Conservation (phyloP, 768 basidiomycete species). For the Baorangia bicolor region DNA sequence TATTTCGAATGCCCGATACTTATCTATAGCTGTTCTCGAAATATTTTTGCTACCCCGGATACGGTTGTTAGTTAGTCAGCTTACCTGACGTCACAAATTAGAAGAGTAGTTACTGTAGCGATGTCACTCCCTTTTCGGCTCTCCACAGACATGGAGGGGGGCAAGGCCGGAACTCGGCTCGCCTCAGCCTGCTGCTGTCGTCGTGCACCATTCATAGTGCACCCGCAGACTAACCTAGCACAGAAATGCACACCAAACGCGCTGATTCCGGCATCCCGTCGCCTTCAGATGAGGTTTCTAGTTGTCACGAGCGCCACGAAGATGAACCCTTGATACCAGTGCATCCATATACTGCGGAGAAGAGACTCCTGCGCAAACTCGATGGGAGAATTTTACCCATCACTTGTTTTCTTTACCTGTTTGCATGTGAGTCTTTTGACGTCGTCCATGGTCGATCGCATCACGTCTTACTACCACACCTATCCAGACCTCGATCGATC, state of each 20-base stretch:
- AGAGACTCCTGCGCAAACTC: constrained; percentile 57
- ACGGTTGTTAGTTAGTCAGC: background rate
- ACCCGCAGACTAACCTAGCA: background rate
- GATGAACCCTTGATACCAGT: constrained; percentile 20
- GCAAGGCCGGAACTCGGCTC: background rate
- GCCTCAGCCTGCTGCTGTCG: background rate
- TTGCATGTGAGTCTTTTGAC: constrained; percentile 56
- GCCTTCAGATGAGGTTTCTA: constrained; percentile 3
- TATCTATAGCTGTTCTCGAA: too few relatives aligned
- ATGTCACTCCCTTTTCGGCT: background rate
- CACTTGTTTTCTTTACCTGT: constrained; percentile 70
- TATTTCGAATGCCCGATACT: too few relatives aligned
- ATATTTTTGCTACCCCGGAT: background rate
- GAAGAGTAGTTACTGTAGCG: background rate
- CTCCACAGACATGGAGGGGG: background rate
- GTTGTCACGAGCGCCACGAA: constrained; percentile 8
- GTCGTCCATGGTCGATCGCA: background rate
- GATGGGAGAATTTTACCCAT: constrained; percentile 70
- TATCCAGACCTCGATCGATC: constrained; percentile 62
- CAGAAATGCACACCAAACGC: constrained; percentile 19
- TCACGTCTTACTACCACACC: background rate
- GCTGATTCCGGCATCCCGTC: constrained; percentile 1
- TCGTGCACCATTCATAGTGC: background rate
- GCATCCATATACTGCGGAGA: constrained; percentile 41
- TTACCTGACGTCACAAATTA: too few relatives aligned